These are phyloP conservation scores for Pichia deserticola DNA, from an alignment of 805 yeast genomes.

Conservation along the genomic window DNA sequence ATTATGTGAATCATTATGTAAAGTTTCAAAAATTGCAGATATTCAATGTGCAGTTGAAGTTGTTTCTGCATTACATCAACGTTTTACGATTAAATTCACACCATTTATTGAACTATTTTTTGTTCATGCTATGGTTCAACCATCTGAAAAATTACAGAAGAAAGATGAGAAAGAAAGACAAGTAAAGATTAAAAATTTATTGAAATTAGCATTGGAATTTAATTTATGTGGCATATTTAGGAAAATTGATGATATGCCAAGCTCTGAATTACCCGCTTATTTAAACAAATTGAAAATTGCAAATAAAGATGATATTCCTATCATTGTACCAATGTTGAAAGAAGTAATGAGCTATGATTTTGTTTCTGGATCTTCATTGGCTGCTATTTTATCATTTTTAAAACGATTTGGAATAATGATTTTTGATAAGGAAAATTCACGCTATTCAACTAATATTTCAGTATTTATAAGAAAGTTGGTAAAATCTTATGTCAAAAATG, in stretches of 20 bases:
- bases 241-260: constrained; percentile 34
- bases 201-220: constrained; percentile 52
- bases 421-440: constrained; percentile 22
- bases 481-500: constrained; percentile 36
- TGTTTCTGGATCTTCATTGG: constrained; percentile 19
- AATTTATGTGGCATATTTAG: constrained; percentile 50
- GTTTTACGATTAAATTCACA: constrained; percentile 53
- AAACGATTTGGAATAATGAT: constrained; percentile 37
- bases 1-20: constrained; percentile 52
- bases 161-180: constrained; percentile 39
- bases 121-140: constrained; percentile 33
- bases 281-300: constrained; percentile 28
- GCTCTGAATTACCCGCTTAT: constrained; percentile 38
- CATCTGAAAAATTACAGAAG: constrained; percentile 24
- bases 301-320: constrained; percentile 20
- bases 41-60: constrained; percentile 58
- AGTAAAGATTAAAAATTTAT: constrained; percentile 36
- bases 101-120: constrained; percentile 38
- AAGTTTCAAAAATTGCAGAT: constrained; percentile 49
- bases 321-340: constrained; percentile 33
- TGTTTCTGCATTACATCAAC: constrained; percentile 66
- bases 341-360: constrained; percentile 38
- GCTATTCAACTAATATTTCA: constrained; percentile 3
- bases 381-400: constrained; percentile 41
- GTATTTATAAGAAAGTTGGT: constrained; percentile 31